These are phyloP conservation scores for Rhizomucor pusillus DNA, from an alignment of 371 early-diverging fungal genomes.

Conservation along the genomic window DNA sequence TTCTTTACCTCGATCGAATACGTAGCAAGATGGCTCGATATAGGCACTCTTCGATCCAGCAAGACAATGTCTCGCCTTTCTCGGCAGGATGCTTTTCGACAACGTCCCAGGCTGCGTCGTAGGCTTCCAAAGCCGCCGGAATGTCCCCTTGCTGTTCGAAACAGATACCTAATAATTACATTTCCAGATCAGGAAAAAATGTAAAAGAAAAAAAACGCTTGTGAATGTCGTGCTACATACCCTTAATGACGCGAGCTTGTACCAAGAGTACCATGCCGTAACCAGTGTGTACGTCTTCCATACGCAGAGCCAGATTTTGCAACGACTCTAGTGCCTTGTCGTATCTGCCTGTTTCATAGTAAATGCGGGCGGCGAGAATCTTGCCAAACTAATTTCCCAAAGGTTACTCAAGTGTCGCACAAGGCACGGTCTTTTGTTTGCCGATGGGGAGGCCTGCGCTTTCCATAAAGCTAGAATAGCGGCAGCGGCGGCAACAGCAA, in stretches of 20 bases:
- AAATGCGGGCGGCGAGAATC: slow-evolving; percentile 33
- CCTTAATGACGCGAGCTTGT: slow-evolving; percentile 53
- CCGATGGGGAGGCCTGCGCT: too few species aligned
- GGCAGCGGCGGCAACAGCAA: neutral
- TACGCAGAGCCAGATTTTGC: slow-evolving; percentile 22
- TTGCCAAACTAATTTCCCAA: slow-evolving; percentile 13
- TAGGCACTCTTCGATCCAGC: slow-evolving; percentile 70
- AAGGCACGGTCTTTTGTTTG: too few species aligned
- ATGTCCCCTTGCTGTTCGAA: slow-evolving; percentile 49
- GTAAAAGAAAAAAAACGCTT: too few species aligned
- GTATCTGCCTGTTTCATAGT: slow-evolving; percentile 27
- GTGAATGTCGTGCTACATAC: too few species aligned
- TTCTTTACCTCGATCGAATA: slow-evolving; percentile 51
- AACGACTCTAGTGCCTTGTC: slow-evolving; percentile 35
- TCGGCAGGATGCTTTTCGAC: slow-evolving; percentile 48
- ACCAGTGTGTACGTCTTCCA: slow-evolving; percentile 39
- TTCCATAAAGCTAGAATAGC: too few species aligned
- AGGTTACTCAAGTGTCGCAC: too few species aligned
- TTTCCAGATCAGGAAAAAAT: neutral
- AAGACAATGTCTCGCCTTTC: slow-evolving; percentile 48
- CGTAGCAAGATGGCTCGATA: slow-evolving; percentile 62
- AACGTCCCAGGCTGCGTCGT: slow-evolving; percentile 49
- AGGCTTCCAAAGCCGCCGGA: slow-evolving; percentile 48
- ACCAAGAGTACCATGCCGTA: slow-evolving; percentile 53
- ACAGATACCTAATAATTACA: slow-evolving; percentile 35